These are phyloP conservation scores for Volutella citrinella DNA, from an alignment of 2,329 filamentous ascomycete genomes.

Conservation along the genomic window DNA sequence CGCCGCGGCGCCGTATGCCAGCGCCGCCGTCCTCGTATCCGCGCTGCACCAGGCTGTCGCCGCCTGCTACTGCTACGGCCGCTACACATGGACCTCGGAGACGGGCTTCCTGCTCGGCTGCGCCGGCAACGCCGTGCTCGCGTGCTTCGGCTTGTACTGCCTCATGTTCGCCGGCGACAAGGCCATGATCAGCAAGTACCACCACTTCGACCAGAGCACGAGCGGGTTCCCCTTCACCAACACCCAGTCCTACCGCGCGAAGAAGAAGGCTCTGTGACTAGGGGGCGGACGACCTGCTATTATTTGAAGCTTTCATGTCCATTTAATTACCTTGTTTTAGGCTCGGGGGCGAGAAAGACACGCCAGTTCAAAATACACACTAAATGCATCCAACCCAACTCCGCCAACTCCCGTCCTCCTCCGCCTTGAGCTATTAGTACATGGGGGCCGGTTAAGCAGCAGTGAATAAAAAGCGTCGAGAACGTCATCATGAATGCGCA, in stretches of 20 bases:
- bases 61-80: slow-evolving; percentile 66
- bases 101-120: slow-evolving; percentile 60
- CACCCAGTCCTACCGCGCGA: slow-evolving; percentile 33
- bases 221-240: slow-evolving; percentile 39
- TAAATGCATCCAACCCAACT: too few species aligned
- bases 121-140: slow-evolving; percentile 54
- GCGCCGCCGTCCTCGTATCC: slow-evolving; percentile 64
- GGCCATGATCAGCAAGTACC: slow-evolving; percentile 34
- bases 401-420: slow-evolving; percentile 21
- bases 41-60: slow-evolving; percentile 61
- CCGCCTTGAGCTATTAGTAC: slow-evolving; percentile 15
- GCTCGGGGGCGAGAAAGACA: too few species aligned
- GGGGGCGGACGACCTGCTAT: slow-evolving; percentile 7
- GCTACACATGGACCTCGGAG: slow-evolving; percentile 57
- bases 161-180: slow-evolving; percentile 37
- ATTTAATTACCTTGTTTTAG: too few species aligned
- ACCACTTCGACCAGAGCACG: slow-evolving; percentile 37
- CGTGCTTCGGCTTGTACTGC: slow-evolving; percentile 46
- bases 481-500: too few species aligned
- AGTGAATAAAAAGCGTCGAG: too few species aligned
- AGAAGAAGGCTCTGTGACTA: slow-evolving; percentile 35
- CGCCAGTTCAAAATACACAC: too few species aligned
- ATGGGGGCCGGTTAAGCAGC: slow-evolving; percentile 7
- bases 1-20: slow-evolving; percentile 59
- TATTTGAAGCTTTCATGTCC: too few species aligned